Evolutionary conservation across 2,329 filamentous ascomycete species (phyloP).

Genomic region (Aureobasidium sp.): DNA sequence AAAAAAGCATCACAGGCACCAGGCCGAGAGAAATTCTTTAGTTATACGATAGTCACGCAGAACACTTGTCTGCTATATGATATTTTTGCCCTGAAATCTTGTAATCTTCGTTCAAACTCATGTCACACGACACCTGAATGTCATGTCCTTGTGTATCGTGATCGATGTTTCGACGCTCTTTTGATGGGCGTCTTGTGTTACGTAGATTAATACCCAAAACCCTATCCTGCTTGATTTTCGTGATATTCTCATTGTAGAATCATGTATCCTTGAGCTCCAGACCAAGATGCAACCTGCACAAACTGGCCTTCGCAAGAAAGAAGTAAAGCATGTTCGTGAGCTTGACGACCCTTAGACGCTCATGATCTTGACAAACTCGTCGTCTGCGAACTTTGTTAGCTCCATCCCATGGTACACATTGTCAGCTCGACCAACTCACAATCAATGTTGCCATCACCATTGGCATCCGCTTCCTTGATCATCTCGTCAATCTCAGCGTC

Average conservation of each 20-base stretch:
- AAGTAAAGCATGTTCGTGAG: not conserved
- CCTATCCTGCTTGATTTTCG: not conserved
- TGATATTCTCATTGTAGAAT: not conserved
- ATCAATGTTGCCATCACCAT: constrained; percentile 14
- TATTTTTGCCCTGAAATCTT: not conserved
- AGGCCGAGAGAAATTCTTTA: not conserved
- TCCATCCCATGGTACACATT: too few relatives aligned
- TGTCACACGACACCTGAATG: not conserved
- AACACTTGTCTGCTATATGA: not conserved
- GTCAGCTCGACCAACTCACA: not conserved
- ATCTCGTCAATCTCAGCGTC: constrained; percentile 13
- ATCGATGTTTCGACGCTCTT: not conserved
- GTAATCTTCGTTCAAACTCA: not conserved
- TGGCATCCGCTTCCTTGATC: constrained; percentile 14
- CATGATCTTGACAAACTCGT: constrained; percentile 15
- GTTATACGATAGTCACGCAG: constrained; percentile 9
- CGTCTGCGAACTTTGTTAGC: not conserved
- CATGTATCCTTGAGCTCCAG: not conserved
- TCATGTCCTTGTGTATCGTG: not conserved
- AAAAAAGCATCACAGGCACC: constrained; percentile 3
- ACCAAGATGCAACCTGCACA: not conserved
- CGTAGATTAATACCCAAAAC: not conserved
- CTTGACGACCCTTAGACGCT: not conserved
- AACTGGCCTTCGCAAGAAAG: not conserved
- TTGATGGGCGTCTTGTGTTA: not conserved